These are phyloP conservation scores for Capsicum pubescens DNA, from an alignment of 257 asterid species.

Conservation along the genomic window DNA sequence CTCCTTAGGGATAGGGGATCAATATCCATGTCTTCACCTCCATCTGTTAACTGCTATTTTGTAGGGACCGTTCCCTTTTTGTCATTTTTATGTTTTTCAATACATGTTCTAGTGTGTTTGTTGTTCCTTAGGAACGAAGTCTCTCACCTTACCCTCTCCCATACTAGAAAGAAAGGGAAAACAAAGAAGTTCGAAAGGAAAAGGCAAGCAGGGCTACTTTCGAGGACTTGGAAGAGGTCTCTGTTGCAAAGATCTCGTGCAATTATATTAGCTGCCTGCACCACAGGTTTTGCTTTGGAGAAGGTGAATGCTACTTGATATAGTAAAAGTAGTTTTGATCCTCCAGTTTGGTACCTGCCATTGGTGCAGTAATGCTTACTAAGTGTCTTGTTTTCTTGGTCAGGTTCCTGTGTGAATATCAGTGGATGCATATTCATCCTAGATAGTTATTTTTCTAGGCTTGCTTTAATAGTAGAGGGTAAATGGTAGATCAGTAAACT, in stretches of 20 bases:
- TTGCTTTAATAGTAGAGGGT: background rate
- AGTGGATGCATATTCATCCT: background rate
- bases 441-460: background rate
- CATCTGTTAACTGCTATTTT: background rate
- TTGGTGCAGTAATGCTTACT: background rate
- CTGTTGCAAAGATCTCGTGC: background rate
- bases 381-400: background rate
- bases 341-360: background rate
- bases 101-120: background rate
- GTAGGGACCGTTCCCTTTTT: background rate
- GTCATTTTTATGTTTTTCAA: background rate
- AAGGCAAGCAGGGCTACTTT: background rate
- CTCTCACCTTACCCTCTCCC: background rate
- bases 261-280: background rate
- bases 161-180: background rate
- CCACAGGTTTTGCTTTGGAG: background rate
- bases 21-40: background rate
- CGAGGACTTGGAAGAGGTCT: background rate
- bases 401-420: conserved; percentile 4
- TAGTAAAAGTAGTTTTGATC: background rate
- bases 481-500: no score
- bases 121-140: background rate
- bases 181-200: background rate
- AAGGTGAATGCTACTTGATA: background rate
- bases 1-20: conserved; percentile 8